Evolutionary conservation across 345 rosid genomes (phyloP).

Genomic region (Aurinia saxatilis): DNA sequence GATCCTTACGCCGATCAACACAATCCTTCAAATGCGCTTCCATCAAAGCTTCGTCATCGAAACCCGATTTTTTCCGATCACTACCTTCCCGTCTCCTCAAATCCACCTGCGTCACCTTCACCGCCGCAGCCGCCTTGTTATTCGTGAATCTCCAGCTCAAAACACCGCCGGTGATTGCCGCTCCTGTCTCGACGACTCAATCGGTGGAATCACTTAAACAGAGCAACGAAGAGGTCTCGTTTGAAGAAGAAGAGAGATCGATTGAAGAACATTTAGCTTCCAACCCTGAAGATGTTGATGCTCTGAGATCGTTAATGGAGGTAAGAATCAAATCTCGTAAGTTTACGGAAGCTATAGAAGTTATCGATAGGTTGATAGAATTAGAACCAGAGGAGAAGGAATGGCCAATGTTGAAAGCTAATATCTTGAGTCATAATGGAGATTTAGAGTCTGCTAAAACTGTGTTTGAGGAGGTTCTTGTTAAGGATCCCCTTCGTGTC

Average conservation of each 20-base stretch:
- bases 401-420: conserved; percentile 68
- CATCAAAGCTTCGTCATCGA: conserved; percentile 37
- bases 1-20: conserved; percentile 17
- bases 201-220: conserved; percentile 31
- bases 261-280: conserved; percentile 39
- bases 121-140: conserved; percentile 62
- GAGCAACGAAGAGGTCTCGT: conserved; percentile 15
- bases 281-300: conserved; percentile 42
- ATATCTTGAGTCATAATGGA: conserved; percentile 50
- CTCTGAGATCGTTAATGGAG: conserved; percentile 62
- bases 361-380: conserved; percentile 55
- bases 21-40: conserved; percentile 32
- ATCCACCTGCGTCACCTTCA: conserved; percentile 48
- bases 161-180: conserved; percentile 43
- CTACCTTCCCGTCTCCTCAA: conserved; percentile 33
- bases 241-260: conserved; percentile 43
- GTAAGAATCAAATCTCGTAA: conserved; percentile 53
- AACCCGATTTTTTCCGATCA: conserved; percentile 18
- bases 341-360: conserved; percentile 48
- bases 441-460: conserved; percentile 50
- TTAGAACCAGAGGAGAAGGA: conserved; percentile 73
- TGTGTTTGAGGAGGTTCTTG: conserved; percentile 55
- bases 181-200: conserved; percentile 27
- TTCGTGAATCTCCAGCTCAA: conserved; percentile 40
- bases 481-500: conserved; percentile 65